These are phyloP conservation scores for Apiotrichum mycotoxinovorans DNA, from an alignment of 1,284 basidiomycete genomes.

Conservation along the genomic window DNA sequence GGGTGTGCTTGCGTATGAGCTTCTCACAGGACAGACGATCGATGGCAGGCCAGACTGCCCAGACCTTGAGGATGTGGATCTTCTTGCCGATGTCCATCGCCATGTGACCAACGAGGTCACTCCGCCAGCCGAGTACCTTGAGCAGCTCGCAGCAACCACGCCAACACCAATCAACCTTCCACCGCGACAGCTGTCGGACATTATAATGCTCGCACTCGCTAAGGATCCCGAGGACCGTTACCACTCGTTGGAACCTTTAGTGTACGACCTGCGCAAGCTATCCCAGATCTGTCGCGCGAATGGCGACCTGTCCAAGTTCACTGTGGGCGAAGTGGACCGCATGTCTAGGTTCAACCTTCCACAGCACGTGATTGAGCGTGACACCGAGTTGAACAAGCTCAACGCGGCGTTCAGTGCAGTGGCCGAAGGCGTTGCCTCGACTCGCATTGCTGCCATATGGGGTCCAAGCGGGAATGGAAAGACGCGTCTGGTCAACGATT, in stretches of 20 bases:
- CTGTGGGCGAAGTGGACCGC: constrained; percentile 36
- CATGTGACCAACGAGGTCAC: constrained; percentile 30
- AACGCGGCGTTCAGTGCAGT: constrained; percentile 19
- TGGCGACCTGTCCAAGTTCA: constrained; percentile 32
- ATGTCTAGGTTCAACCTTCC: constrained; percentile 36
- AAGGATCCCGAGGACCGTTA: constrained; percentile 41
- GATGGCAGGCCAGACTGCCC: constrained; percentile 29
- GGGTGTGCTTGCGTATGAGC: constrained; percentile 41
- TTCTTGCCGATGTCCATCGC: constrained; percentile 34
- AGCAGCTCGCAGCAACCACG: constrained; percentile 16
- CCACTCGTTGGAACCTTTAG: constrained; percentile 28
- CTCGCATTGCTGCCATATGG: constrained; percentile 30
- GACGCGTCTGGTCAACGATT: constrained; percentile 32
- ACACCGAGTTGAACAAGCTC: constrained; percentile 26
- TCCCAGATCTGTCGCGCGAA: constrained; percentile 23
- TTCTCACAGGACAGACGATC: constrained; percentile 35
- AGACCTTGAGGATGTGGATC: constrained; percentile 25
- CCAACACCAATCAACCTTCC: constrained; percentile 15
- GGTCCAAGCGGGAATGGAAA: constrained; percentile 44
- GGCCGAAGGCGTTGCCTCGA: not conserved
- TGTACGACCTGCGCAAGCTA: constrained; percentile 37
- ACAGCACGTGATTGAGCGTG: constrained; percentile 27
- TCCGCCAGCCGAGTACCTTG: constrained; percentile 25
- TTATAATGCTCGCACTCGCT: constrained; percentile 39
- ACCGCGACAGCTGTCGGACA: constrained; percentile 34